Base-by-base conservation (phyloP, 2,329 filamentous ascomycete species). In the Colletotrichum lini region DNA sequence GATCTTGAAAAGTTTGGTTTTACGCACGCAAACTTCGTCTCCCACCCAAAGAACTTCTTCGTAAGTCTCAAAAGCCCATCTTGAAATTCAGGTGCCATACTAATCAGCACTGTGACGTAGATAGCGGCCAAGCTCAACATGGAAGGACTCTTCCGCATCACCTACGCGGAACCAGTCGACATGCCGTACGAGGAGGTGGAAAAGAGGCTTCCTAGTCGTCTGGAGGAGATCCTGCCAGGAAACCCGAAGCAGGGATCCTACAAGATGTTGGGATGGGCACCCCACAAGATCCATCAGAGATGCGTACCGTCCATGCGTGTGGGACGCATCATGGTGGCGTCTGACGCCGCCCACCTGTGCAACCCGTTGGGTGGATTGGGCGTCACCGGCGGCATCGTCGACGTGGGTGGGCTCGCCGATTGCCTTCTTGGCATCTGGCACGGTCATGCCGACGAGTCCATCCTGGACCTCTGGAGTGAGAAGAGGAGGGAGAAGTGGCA, bases 271-370 rank as follows among this genome's bases (percentile, higher is more conserved):
- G 40, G 40, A 13, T 45, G 38, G 38, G 40, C 38, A 1, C 56
- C 56, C 10, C 40, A 58, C n/a, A 84, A 82, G 67, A 79, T 88
- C 38, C 86, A 88, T 71, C 86, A 88, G 76, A 80, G 86, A 35
- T 84, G 84, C 63, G 85, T 84, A 2, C 80, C 82, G 26, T 83
- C 78, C 47, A 86, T 88, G 75, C 77, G 85, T 10, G 82, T 85
- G 1, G 86, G 85, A 0, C 81, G 83, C 23, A 78, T 87, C 50
- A n/a, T 86, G 16, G 79, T 88, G 3, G 86, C 85, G 3, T 85
- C 85, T 0, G 86, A 88, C 75, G 86, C 86, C 18, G 86, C 85
- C 8, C 86, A 89, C 77, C 73, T 87, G n/a, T 87, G 85, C 74
- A 87, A 87, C 72, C 84, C 85, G 23, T 87, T 86, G 81, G 85